Conservation (phyloP, 1,284 basidiomycete species). For the Malassezia dermatis region DNA sequence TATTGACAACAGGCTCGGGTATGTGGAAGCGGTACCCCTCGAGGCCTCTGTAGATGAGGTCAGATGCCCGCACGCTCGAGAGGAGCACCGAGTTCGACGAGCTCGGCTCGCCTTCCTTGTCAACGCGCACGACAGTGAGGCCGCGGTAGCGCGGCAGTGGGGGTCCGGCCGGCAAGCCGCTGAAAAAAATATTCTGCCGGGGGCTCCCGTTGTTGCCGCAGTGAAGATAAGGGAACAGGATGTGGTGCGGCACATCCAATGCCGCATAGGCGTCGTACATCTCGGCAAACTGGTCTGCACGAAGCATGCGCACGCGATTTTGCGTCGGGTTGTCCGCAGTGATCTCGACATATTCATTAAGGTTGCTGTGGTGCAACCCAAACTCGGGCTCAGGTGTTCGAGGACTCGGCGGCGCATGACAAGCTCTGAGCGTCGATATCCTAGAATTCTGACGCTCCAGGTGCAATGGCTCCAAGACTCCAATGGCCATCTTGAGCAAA, state of each 20-base stretch:
- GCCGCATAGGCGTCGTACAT: constrained; percentile 27
- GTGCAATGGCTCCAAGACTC: not conserved
- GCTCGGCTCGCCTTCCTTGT: constrained; percentile 15
- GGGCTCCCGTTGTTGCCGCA: constrained; percentile 37
- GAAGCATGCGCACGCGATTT: constrained; percentile 19
- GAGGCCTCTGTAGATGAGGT: not conserved
- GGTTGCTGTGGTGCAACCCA: not conserved
- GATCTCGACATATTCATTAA: not conserved
- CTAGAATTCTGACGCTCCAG: not conserved
- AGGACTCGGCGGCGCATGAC: not conserved
- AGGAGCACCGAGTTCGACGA: not conserved
- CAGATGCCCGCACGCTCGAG: not conserved
- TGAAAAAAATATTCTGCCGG: constrained; percentile 39
- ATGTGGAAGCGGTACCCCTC: not conserved
- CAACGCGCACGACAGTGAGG: constrained; percentile 42
- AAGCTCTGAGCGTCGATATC: not conserved
- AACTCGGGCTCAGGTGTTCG: not conserved
- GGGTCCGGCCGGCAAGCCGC: constrained; percentile 25
- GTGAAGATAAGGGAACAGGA: constrained; percentile 44
- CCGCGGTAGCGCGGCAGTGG: constrained; percentile 38
- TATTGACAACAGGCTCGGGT: not conserved
- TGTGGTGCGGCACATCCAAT: constrained; percentile 34
- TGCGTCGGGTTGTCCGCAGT: not conserved
- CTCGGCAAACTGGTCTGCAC: constrained; percentile 27
- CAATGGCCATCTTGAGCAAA: not conserved